Base-by-base conservation (phyloP, 768 basidiomycete species). In the Pisolithus marmoratus region DNA sequence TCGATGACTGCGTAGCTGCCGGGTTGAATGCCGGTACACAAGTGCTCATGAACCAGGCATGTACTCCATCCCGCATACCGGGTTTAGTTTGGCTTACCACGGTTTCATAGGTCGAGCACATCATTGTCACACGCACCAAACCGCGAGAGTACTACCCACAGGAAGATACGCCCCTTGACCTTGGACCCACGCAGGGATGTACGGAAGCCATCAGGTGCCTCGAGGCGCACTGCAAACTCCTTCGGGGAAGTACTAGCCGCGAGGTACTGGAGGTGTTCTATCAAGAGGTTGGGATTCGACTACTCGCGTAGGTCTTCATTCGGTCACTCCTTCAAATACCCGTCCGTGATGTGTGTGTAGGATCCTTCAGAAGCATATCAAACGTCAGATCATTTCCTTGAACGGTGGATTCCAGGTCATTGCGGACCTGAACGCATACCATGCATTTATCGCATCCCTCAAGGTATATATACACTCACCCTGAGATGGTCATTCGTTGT, bases 221-320 rank as follows among this genome's bases (percentile, higher is more conserved):
- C 26, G 84, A 92, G 64, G 83, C 79, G 72, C 96, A 99, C 67
- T 95, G 94, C 63, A 87, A 86, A 57, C 75, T 98, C 45, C 71
- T 99, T 46, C 88, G 87, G 56, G 95, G 94, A 0, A 96, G 90
- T 57, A 95, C 95, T 45, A 94, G 87, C 63, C 89, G 91, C 66
- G 95, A 98, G 59, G 94, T 98, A 3, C 72, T 99, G 31, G 96
- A 98, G 63, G 95, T 99, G 4, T 98, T 99, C 68, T 92, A 97
- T 66, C 90, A 94, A 69, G 96, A 99, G 69, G 89, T 99, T 43
- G 95, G 95, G 5, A 85, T 96, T 52, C 83, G 96, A 36, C 66
- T 94, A 9, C 84, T 91, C 58, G 82, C 77, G 92, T 93, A 51
- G 58, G 86, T 76, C 15, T 55, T 71, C 34, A 67, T 67, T 24